Base-by-base conservation (phyloP, 2,329 filamentous ascomycete genomes). In the Dissoconium aciculare region DNA sequence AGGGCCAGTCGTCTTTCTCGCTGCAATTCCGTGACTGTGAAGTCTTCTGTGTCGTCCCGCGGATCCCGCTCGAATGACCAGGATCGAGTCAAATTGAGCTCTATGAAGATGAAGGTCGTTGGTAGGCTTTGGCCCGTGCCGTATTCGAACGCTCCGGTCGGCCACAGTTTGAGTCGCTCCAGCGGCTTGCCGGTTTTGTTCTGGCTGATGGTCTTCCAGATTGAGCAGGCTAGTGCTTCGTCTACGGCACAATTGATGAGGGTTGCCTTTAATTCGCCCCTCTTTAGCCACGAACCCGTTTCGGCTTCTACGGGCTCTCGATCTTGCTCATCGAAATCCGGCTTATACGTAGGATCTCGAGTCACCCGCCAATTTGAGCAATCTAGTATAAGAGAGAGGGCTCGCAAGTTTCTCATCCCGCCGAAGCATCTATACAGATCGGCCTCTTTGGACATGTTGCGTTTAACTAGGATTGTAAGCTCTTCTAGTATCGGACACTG, bases 211-310 rank as follows among this genome's bases (percentile, higher is more conserved):
- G 15, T 28, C 11, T 28, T 13, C 26, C 26, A 28, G 26, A 28
- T 28, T 28, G 26, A 28, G 26, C 26, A 15, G 4, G 26, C 26
- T 10, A 28, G 26, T 28, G 15, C 26, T 15, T 28, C 26, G n/a
- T 28, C 26, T 14, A 28, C 26, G n/a, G 26, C 26, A 10, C 26
- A 28, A 15, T 28, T 28, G 26, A 28, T 28, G 4, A 28, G 15
- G 26, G 26, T 13, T 5, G 11, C 26, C 15, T 13, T 28, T 14
- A 28, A 4, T n/a, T 28, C 11, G 10, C 26, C 26, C 26, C n/a
- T 28, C 26, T 28, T 28, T 4, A 28, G 5, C 11, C 12, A 28
- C 11, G n/a, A 4, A 4, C 10, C n/a, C 4, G 5, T 4, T 12
- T 4, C 4, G 13, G n/a, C 8, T 13, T 5, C 15, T 14, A 28